Conservation (phyloP, 768 basidiomycete genomes). For the Sporobolomyces pararoseus region DNA sequence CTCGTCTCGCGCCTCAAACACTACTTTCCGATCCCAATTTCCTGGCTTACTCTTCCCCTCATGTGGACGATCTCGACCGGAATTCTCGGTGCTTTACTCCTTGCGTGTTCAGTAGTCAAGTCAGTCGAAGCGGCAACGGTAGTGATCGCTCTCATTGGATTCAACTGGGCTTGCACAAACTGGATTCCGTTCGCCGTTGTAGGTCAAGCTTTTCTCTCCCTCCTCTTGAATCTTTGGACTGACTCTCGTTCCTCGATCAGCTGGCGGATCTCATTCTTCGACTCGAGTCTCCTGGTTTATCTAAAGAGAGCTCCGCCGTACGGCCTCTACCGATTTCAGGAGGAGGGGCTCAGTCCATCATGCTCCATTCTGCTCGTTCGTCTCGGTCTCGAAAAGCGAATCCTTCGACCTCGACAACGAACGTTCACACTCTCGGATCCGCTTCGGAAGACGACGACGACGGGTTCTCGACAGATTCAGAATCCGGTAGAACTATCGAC, state of each 20-base stretch:
- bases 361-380: constrained; percentile 10
- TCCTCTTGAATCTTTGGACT: too few species aligned
- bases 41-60: constrained; percentile 59
- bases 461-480: too few species aligned
- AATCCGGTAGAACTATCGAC: neutral
- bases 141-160: constrained; percentile 72
- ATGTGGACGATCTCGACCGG: constrained; percentile 76
- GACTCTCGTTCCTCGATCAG: too few species aligned
- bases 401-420: neutral
- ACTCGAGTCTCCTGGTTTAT: too few species aligned
- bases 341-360: constrained; percentile 6
- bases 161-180: constrained; percentile 85
- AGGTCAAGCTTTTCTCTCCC: constrained; percentile 4
- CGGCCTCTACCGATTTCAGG: constrained; percentile 12
- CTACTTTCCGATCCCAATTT: constrained; percentile 44
- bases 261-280: constrained; percentile 81
- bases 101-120: constrained; percentile 60
- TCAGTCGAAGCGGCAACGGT: constrained; percentile 71
- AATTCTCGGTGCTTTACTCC: constrained; percentile 77
- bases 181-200: constrained; percentile 93
- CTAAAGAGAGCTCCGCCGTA: constrained; percentile 29
- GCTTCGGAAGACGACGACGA: neutral
- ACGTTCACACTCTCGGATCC: neutral
- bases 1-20: neutral
- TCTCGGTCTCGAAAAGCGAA: neutral